These are phyloP conservation scores for Stagonosporopsis tanaceti DNA, from an alignment of 2,329 filamentous ascomycete species.

Conservation along the genomic window DNA sequence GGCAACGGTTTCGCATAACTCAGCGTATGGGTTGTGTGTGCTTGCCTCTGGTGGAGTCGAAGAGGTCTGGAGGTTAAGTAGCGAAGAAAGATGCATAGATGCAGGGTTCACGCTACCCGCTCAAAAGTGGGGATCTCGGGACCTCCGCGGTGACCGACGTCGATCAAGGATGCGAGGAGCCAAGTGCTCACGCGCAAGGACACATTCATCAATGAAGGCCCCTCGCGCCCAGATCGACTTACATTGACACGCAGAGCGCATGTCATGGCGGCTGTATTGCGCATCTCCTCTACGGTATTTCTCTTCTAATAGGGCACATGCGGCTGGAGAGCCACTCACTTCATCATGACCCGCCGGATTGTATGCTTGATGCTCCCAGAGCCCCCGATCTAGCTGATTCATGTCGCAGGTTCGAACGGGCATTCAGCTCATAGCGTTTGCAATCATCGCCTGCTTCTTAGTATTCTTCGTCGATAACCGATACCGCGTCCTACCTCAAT, in stretches of 20 bases:
- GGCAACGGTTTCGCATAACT: conserved; percentile 31
- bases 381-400: not conserved
- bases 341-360: conserved; percentile 51
- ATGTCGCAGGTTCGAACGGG: conserved; percentile 64
- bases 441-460: conserved; percentile 69
- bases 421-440: conserved; percentile 75
- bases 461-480: conserved; percentile 86
- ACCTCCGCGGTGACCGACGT: conserved; percentile 22
- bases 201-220: conserved; percentile 18
- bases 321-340: conserved; percentile 17
- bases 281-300: conserved; percentile 1
- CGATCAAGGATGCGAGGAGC: conserved; percentile 29
- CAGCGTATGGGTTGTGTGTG: conserved; percentile 3
- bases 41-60: not conserved
- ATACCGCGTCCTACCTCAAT: conserved; percentile 84
- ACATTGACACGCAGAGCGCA: conserved; percentile 1
- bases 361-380: conserved; percentile 30
- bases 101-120: conserved; percentile 19
- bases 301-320: conserved; percentile 16
- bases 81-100: conserved; percentile 3
- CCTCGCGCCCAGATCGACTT: conserved; percentile 6
- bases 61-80: conserved; percentile 15
- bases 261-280: conserved; percentile 26
- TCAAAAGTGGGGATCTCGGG: conserved; percentile 4
- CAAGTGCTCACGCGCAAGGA: conserved; percentile 28